Conservation (phyloP, 2,329 filamentous ascomycete species). For the Grosmannia huntii region DNA sequence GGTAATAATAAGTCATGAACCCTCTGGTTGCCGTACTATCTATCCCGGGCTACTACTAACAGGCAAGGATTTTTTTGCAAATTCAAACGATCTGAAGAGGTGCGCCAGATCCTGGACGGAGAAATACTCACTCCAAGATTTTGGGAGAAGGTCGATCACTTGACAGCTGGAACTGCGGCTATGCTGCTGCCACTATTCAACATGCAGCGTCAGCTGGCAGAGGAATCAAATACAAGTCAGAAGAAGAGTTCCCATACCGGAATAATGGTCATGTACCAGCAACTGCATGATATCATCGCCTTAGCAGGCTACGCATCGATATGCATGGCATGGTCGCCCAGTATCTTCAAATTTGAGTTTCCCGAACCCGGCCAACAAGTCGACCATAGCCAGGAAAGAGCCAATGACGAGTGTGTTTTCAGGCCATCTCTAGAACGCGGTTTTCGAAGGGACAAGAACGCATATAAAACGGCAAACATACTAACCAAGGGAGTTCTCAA, state of each 20-base stretch:
- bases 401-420: constrained; percentile 4
- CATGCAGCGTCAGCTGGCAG: constrained; percentile 13
- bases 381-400: constrained; percentile 12
- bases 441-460: not conserved
- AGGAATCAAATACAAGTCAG: not conserved
- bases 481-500: not conserved
- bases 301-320: constrained; percentile 19
- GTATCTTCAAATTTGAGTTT: constrained; percentile 19
- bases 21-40: not conserved
- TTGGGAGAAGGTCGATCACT: constrained; percentile 23
- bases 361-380: constrained; percentile 17
- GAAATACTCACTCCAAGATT: constrained; percentile 19
- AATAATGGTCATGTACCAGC: constrained; percentile 17
- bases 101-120: constrained; percentile 15
- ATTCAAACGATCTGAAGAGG: constrained; percentile 17
- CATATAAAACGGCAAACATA: not conserved
- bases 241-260: constrained; percentile 1
- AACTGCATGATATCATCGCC: constrained; percentile 20
- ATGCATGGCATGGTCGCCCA: constrained; percentile 17
- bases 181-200: constrained; percentile 25
- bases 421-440: not conserved
- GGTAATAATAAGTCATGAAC: constrained; percentile 15
- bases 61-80: constrained; percentile 24
- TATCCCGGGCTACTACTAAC: not conserved
- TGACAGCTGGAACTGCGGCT: constrained; percentile 19